A percentile compares a stretch with the other conserved stretches of the same genome.
These are phyloP conservation scores for Cystofilobasidium ferigula DNA, from an alignment of 768 basidiomycete species.

Conservation along the genomic window DNA sequence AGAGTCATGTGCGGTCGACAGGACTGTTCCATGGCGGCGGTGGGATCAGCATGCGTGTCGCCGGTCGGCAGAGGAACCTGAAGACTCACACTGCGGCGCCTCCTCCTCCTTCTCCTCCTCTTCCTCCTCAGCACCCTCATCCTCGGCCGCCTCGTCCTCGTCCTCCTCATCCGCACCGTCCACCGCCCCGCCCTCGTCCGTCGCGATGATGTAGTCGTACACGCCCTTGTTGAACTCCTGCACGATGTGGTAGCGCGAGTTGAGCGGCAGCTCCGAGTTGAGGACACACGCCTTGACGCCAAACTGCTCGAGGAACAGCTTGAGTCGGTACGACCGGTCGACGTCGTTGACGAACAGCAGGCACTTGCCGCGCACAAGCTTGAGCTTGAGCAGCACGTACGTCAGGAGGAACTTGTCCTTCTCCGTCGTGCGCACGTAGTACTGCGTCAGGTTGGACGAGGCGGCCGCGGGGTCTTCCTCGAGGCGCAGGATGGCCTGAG, in stretches of 20 bases:
- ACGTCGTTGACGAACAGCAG: conserved; percentile 94
- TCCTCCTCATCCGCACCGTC: conserved; percentile 47
- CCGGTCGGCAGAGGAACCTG: background rate
- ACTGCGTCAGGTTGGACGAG: conserved; percentile 68
- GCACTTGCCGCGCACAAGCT: conserved; percentile 89
- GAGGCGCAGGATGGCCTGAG: conserved; percentile 68
- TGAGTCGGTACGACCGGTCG: conserved; percentile 84
- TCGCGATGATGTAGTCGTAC: conserved; percentile 97
- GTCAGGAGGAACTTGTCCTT: conserved; percentile 92
- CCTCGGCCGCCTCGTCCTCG: conserved; percentile 41
- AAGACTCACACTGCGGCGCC: conserved; percentile 16
- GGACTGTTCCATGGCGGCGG: background rate
- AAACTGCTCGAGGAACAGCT: conserved; percentile 96
- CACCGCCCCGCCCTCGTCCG: conserved; percentile 64
- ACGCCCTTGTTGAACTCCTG: conserved; percentile 98
- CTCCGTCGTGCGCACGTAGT: conserved; percentile 75
- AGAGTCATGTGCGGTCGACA: conserved; percentile 18
- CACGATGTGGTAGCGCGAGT: conserved; percentile 91
- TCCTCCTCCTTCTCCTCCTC: conserved; percentile 26
- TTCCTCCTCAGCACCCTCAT: conserved; percentile 34
- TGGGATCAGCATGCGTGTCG: background rate
- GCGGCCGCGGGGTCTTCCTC: conserved; percentile 74
- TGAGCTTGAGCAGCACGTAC: conserved; percentile 92
- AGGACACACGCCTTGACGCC: conserved; percentile 91
- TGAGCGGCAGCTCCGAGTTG: conserved; percentile 88